A percentile compares a stretch with the other conserved stretches of the same genome.
Evolutionary conservation across 1,284 basidiomycete species (phyloP).

Genomic region (Kalmanozyma brasiliensis): DNA sequence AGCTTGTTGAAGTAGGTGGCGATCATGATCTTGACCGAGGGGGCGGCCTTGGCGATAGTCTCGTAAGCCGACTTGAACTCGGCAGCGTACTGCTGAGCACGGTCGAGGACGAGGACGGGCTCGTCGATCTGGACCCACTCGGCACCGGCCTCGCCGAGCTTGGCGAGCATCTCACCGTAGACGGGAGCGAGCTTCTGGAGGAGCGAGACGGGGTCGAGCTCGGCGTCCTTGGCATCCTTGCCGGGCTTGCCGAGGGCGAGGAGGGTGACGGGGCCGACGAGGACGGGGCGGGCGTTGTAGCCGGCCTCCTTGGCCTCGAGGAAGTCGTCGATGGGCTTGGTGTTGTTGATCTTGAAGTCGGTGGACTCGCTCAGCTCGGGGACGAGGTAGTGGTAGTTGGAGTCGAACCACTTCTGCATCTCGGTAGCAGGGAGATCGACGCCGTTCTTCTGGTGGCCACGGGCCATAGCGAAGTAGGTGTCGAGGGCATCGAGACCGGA

Average conservation of each 20-base stretch:
- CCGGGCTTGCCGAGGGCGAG: slow-evolving; percentile 90
- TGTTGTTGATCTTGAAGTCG: slow-evolving; percentile 96
- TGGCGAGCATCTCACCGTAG: slow-evolving; percentile 89
- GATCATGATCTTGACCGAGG: slow-evolving; percentile 84
- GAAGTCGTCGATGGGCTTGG: slow-evolving; percentile 88
- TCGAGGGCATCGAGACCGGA: slow-evolving; percentile 89
- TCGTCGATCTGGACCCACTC: slow-evolving; percentile 97
- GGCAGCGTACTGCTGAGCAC: slow-evolving; percentile 80
- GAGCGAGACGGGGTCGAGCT: slow-evolving; percentile 90
- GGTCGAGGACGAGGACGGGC: slow-evolving; percentile 93
- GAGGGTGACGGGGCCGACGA: slow-evolving; percentile 96
- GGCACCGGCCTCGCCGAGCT: slow-evolving; percentile 92
- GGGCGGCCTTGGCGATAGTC: slow-evolving; percentile 80
- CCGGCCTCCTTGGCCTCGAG: slow-evolving; percentile 93
- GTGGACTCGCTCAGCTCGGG: slow-evolving; percentile 92
- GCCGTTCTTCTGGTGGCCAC: slow-evolving; percentile 89
- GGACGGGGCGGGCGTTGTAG: slow-evolving; percentile 90
- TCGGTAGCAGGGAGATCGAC: slow-evolving; percentile 98
- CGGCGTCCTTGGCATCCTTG: slow-evolving; percentile 80
- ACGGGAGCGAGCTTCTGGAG: slow-evolving; percentile 89
- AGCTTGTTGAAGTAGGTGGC: slow-evolving; percentile 95
- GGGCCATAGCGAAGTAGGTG: slow-evolving; percentile 92
- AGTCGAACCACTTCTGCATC: slow-evolving; percentile 99
- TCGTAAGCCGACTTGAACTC: slow-evolving; percentile 85
- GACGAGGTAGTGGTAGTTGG: slow-evolving; percentile 99